A percentile compares a stretch with the other conserved stretches of the same genome.
phyloP scores from a whole-genome alignment of 2,329 filamentous ascomycete species.

The Colletotrichum viniferum region DNA sequence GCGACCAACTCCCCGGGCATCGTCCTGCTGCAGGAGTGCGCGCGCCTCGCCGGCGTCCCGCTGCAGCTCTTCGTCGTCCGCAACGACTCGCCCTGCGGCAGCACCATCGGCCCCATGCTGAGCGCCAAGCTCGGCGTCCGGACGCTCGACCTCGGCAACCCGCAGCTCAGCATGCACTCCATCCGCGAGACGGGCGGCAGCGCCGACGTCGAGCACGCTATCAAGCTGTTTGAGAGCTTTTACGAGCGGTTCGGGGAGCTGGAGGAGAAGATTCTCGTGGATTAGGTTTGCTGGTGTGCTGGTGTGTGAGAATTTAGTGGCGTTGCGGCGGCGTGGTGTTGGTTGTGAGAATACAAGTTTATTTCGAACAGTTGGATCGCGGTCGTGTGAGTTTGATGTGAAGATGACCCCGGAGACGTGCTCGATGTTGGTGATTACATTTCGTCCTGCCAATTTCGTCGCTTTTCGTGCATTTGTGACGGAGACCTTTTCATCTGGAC shows the following conservation, averaged over 20 bases:
- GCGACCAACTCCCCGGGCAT: conserved; percentile 96
- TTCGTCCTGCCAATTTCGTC: not conserved
- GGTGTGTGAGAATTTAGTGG: not conserved
- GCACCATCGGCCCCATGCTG: conserved; percentile 97
- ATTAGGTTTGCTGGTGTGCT: conserved; percentile 49
- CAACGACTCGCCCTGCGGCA: conserved; percentile 93
- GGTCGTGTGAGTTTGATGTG: no score
- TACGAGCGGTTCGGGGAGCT: conserved; percentile 83
- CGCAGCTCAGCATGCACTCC: conserved; percentile 95
- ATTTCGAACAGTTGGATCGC: not conserved
- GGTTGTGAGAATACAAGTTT: not conserved
- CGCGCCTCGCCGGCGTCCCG: conserved; percentile 75
- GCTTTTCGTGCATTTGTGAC: not conserved
- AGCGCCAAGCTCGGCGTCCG: conserved; percentile 84
- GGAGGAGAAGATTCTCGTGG: conserved; percentile 82
- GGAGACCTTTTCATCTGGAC: not conserved
- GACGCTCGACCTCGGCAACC: conserved; percentile 91
- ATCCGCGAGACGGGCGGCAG: conserved; percentile 92
- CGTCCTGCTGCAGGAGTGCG: conserved; percentile 87
- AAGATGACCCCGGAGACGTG: no score
- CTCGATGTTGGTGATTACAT: not conserved
- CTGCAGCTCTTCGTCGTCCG: conserved; percentile 95
- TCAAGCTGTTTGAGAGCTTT: conserved; percentile 87
- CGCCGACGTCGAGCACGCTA: conserved; percentile 84
- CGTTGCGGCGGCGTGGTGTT: not conserved